Percentiles rank a stretch among this genome's conserved stretches.
These are phyloP conservation scores for Colletotrichum echinochloae DNA, from an alignment of 2,329 filamentous ascomycete species.

Conservation along the genomic window DNA sequence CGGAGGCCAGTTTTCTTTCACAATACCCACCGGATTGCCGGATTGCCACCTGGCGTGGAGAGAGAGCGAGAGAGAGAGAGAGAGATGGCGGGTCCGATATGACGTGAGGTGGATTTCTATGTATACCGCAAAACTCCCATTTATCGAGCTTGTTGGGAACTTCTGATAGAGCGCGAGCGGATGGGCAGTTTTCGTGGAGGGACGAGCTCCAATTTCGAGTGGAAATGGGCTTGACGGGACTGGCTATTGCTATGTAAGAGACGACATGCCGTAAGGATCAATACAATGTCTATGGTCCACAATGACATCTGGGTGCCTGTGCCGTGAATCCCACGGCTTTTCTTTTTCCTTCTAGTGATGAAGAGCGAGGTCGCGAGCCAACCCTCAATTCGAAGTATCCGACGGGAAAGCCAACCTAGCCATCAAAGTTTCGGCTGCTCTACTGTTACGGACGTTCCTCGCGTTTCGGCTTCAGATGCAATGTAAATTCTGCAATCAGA, in stretches of 20 bases:
- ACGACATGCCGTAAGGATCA: neutral
- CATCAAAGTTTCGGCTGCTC: neutral
- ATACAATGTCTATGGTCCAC: neutral
- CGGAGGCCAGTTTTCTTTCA: conserved; percentile 37
- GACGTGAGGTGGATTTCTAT: conserved; percentile 9
- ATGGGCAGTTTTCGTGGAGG: conserved; percentile 4
- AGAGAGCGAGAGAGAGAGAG: too few species aligned
- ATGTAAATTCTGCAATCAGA: neutral
- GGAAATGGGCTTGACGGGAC: conserved; percentile 16
- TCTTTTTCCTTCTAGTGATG: neutral
- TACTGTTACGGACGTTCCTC: neutral
- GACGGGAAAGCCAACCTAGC: neutral
- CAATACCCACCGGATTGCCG: conserved; percentile 23
- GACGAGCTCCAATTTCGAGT: conserved; percentile 8
- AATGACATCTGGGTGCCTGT: neutral
- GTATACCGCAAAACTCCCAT: conserved; percentile 18
- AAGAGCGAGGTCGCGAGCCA: neutral
- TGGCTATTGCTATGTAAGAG: conserved; percentile 21
- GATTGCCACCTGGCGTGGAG: too few species aligned
- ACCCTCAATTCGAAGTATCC: neutral
- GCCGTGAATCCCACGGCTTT: neutral
- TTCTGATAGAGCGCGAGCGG: neutral
- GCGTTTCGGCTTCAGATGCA: neutral
- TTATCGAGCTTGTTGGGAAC: conserved; percentile 26
- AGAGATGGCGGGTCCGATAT: conserved; percentile 7